Conservation (phyloP, 768 basidiomycete genomes). For the Rhodotorula taiwanensis region DNA sequence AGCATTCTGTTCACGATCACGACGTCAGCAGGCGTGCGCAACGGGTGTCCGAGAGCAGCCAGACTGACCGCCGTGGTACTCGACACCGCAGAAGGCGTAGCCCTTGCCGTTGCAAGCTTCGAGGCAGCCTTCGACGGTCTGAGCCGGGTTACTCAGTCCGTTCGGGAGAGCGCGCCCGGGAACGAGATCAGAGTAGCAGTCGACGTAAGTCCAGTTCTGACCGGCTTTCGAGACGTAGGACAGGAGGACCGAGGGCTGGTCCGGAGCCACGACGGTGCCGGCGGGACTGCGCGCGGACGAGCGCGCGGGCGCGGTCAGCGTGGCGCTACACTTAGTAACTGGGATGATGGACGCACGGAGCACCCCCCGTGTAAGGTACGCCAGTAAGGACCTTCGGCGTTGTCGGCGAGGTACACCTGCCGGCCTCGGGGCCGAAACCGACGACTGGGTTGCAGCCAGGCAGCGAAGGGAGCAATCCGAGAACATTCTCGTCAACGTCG, state of each 20-base stretch:
- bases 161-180: slow-evolving; percentile 17
- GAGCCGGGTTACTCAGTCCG: slow-evolving; percentile 15
- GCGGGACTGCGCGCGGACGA: slow-evolving; percentile 4
- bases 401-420: slow-evolving; percentile 1
- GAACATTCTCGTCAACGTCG: slow-evolving; percentile 33
- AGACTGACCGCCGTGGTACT: slow-evolving; percentile 16
- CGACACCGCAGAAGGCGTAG: slow-evolving; percentile 42
- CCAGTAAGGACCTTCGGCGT: not conserved
- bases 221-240: not conserved
- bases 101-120: slow-evolving; percentile 42
- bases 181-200: slow-evolving; percentile 34
- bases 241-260: slow-evolving; percentile 5
- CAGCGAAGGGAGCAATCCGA: slow-evolving; percentile 24
- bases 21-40: no score
- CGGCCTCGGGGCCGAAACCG: slow-evolving; percentile 10
- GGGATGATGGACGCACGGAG: not conserved
- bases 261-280: not conserved
- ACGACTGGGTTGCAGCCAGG: slow-evolving; percentile 41
- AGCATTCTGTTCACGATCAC: slow-evolving; percentile 11
- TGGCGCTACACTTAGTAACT: no score
- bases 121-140: slow-evolving; percentile 44
- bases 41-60: no score
- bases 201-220: slow-evolving; percentile 17
- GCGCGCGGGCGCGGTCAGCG: no score
- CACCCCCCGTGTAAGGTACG: slow-evolving; percentile 7